phyloP scores from a whole-genome alignment of 2,329 filamentous ascomycete species.

The Cladophialophora chaetospira region DNA sequence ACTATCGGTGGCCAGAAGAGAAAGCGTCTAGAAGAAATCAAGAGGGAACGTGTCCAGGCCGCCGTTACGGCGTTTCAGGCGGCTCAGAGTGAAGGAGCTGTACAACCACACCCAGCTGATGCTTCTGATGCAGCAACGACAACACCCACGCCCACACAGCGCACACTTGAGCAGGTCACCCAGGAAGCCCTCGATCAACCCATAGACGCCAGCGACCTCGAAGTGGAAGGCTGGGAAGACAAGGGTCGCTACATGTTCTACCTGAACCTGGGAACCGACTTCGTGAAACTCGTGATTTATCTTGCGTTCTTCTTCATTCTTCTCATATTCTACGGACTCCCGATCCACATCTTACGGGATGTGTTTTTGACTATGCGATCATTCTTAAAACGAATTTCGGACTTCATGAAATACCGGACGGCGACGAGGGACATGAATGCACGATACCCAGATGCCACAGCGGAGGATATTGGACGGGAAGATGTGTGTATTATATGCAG shows the following conservation, averaged over 20 bases:
- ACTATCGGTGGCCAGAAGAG: constrained; percentile 74
- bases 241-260: constrained; percentile 92
- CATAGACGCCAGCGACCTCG: constrained; percentile 89
- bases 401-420: constrained; percentile 85
- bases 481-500: constrained; percentile 97
- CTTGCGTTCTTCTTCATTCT: constrained; percentile 90
- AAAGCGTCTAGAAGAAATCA: constrained; percentile 67
- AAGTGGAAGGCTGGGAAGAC: constrained; percentile 93
- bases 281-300: constrained; percentile 88
- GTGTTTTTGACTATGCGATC: constrained; percentile 91
- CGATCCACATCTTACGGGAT: constrained; percentile 95
- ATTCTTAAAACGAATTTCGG: constrained; percentile 84
- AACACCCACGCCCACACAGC: constrained; percentile 20
- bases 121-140: constrained; percentile 54
- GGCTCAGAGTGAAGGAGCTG: constrained; percentile 5
- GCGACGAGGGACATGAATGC: constrained; percentile 93
- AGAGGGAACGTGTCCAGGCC: constrained; percentile 54
- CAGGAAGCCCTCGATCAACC: constrained; percentile 47
- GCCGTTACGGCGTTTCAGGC: constrained; percentile 27
- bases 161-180: constrained; percentile 24
- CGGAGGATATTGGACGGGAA: constrained; percentile 79
- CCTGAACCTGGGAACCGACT: constrained; percentile 83
- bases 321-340: constrained; percentile 89
- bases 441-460: constrained; percentile 84
- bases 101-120: constrained; percentile 50